Conservation (phyloP, 2,329 filamentous ascomycete species). For the Pseudocercospora musae region DNA sequence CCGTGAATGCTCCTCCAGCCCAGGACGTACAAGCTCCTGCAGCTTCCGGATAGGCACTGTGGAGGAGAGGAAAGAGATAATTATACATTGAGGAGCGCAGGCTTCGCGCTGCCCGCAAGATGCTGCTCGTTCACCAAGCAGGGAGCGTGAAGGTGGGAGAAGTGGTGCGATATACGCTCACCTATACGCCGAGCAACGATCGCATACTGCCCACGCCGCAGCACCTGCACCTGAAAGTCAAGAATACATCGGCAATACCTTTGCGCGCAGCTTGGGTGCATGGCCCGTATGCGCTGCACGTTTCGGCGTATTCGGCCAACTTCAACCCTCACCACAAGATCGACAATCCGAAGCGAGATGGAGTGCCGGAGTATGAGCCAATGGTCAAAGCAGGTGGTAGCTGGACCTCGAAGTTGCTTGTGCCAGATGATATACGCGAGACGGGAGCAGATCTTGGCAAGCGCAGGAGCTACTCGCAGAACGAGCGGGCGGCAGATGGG, state of each 20-base stretch:
- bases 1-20: conserved; percentile 12
- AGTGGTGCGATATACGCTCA: conserved; percentile 83
- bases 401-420: conserved; percentile 75
- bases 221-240: conserved; percentile 78
- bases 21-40: conserved; percentile 6
- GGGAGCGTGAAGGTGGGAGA: conserved; percentile 93
- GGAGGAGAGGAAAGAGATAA: neutral
- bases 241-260: conserved; percentile 86
- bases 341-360: conserved; percentile 57
- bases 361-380: conserved; percentile 84
- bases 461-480: conserved; percentile 37
- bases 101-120: conserved; percentile 38
- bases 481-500: conserved; percentile 41
- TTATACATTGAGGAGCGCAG: neutral
- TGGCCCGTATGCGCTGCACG: conserved; percentile 87
- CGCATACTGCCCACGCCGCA: conserved; percentile 84
- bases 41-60: conserved; percentile 1
- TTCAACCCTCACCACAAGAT: conserved; percentile 82
- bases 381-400: conserved; percentile 90
- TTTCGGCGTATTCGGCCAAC: conserved; percentile 76
- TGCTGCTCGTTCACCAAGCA: conserved; percentile 88
- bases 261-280: conserved; percentile 93
- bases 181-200: conserved; percentile 84
- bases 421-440: conserved; percentile 74
- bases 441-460: conserved; percentile 48